Base-by-base conservation (phyloP, 2,329 filamentous ascomycete genomes). In the Diplodia intermedia region DNA sequence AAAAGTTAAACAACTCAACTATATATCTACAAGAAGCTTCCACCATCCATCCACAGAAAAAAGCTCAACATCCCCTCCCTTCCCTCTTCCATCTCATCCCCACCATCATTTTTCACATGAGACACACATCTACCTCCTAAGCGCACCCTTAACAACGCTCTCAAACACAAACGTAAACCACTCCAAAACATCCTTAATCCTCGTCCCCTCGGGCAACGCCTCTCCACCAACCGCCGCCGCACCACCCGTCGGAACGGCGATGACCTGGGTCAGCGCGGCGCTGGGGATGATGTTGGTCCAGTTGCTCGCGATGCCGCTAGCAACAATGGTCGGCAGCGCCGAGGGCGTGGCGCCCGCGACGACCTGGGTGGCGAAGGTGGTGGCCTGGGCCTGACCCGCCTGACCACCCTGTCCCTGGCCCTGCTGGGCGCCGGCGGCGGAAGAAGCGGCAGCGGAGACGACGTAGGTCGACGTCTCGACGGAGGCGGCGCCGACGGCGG, bases 211-310 rank as follows among this genome's bases (percentile, higher is more conserved):
- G 1, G 65, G 65, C 40, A 67, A 18, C 14, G 40, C 23, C 29
- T 40, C 26, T 20, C 60, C 65, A 0, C 55, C 55, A 6, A 6
- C 33, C 4, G 31, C 29, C 6, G 12, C 33, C 4, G 31, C 20
- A 15, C 55, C 20, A 15, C 55, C 55, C 1, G 65, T 61, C 4
- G 36, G 43, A 8, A 33, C 15, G 5, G 65, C 31, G 4, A 49
- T 65, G 43, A 47, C 43, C 29, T 61, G 47, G 20, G 54, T 67
- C 54, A 67, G 55, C 4, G 55, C 65, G n/a, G 47, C 47, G 26
- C 43, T 26, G 38, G 65, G 65, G 47, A 67, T 52, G 53, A 54
- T 66, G 53, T 26, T 57, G 43, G 40, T 61, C 65, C 65, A 67
- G 55, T 67, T 67, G 65, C 55, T 36, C 15, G 40, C 49, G 53